Evolutionary conservation across 1,284 basidiomycete genomes (phyloP).

Genomic region (Quambalaria eucalypti): DNA sequence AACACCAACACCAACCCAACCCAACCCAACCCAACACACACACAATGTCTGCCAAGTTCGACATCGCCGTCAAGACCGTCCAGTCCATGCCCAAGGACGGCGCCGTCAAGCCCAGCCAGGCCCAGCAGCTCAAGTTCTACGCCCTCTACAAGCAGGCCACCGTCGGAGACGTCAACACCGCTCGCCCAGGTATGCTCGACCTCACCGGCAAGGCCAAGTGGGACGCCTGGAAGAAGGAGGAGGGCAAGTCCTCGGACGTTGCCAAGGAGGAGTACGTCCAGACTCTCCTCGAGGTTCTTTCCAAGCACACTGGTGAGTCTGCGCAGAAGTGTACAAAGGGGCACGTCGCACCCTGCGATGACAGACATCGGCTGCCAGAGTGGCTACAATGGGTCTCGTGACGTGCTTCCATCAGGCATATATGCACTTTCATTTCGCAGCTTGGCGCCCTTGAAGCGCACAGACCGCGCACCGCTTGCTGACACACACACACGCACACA

Average conservation of each 20-base stretch:
- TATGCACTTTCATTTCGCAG: no score
- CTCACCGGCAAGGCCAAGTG: constrained; percentile 48
- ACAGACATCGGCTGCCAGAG: no score
- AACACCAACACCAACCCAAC: background rate
- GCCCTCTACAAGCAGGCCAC: constrained; percentile 45
- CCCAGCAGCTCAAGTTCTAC: constrained; percentile 44
- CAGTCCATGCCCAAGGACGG: constrained; percentile 13
- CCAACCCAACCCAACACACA: background rate
- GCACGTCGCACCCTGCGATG: no score
- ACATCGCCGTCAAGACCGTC: constrained; percentile 14
- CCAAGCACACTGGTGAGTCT: constrained; percentile 30
- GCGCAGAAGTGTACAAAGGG: no score
- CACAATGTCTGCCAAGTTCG: constrained; percentile 12
- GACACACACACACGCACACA: background rate
- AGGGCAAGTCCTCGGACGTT: constrained; percentile 32
- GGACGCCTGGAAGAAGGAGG: constrained; percentile 33
- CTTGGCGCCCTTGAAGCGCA: background rate
- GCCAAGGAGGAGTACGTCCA: constrained; percentile 41
- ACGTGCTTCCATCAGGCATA: no score
- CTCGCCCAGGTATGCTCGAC: constrained; percentile 43
- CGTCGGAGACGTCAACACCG: constrained; percentile 42
- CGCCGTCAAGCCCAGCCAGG: constrained; percentile 30
- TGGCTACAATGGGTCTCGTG: no score
- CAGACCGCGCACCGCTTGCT: background rate
- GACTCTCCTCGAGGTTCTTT: constrained; percentile 23